Evolutionary conservation across 305 asterid species (phyloP).

Genomic region (Plantago coronopus): DNA sequence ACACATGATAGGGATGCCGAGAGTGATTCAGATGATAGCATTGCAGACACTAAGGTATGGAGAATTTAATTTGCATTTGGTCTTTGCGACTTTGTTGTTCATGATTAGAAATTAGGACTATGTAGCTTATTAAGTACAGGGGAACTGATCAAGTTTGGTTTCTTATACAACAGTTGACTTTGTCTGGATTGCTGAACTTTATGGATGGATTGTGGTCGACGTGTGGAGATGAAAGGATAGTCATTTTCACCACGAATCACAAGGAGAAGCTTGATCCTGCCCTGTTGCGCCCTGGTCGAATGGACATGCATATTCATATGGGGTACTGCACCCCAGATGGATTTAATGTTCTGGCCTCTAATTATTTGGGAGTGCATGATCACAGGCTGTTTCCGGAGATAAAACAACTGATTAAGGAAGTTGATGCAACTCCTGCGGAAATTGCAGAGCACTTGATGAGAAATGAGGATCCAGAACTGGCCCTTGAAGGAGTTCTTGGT

Average conservation of each 20-base stretch:
- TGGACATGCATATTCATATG: conserved; percentile 55
- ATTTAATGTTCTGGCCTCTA: conserved; percentile 35
- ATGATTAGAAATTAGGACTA: background rate
- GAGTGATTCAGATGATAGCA: conserved; percentile 4
- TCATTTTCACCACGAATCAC: conserved; percentile 49
- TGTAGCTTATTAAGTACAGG: background rate
- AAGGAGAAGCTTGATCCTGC: conserved; percentile 55
- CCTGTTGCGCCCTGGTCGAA: conserved; percentile 43
- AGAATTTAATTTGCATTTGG: background rate
- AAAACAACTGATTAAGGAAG: conserved; percentile 33
- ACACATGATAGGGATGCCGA: conserved; percentile 44
- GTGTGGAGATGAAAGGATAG: conserved; percentile 44
- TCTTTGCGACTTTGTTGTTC: background rate
- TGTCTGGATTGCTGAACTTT: conserved; percentile 47
- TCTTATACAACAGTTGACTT: conserved; percentile 17
- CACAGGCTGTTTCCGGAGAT: conserved; percentile 26
- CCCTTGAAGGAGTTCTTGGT: conserved; percentile 46
- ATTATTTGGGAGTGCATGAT: conserved; percentile 33
- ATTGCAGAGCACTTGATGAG: conserved; percentile 74
- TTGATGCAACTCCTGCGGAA: conserved; percentile 56
- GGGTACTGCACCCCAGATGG: conserved; percentile 41
- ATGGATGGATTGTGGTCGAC: conserved; percentile 53
- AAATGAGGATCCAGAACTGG: conserved; percentile 47
- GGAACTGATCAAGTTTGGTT: background rate
- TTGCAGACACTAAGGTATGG: conserved; percentile 35